These are phyloP conservation scores for Pseudopyrenochaeta lycopersici DNA, from an alignment of 2,329 filamentous ascomycete species.

Conservation along the genomic window DNA sequence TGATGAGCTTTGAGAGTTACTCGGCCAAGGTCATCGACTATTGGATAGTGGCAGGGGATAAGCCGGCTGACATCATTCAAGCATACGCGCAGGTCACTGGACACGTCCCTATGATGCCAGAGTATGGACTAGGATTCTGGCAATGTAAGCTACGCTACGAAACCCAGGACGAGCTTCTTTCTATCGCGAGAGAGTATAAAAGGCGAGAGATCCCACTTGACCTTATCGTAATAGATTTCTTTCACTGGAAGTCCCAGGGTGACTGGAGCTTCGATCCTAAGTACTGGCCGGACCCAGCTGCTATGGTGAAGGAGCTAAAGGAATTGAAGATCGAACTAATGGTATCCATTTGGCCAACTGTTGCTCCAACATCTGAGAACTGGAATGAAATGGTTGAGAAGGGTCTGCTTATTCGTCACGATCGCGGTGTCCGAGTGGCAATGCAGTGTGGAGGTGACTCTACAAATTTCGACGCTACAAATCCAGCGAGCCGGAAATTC, in stretches of 20 bases:
- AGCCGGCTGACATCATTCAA: constrained; percentile 63
- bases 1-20: constrained; percentile 67
- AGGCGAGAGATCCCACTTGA: constrained; percentile 65
- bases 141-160: constrained; percentile 72
- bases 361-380: constrained; percentile 66
- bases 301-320: constrained; percentile 69
- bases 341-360: constrained; percentile 74
- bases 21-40: constrained; percentile 68
- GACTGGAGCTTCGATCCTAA: constrained; percentile 72
- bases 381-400: constrained; percentile 68
- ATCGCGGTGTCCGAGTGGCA: constrained; percentile 65
- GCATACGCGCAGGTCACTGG: constrained; percentile 66
- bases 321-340: constrained; percentile 69
- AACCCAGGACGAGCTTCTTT: constrained; percentile 69
- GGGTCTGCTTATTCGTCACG: constrained; percentile 67
- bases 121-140: constrained; percentile 73
- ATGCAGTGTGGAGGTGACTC: constrained; percentile 68
- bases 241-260: constrained; percentile 72
- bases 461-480: constrained; percentile 70
- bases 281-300: constrained; percentile 72
- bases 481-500: constrained; percentile 64
- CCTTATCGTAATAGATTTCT: constrained; percentile 71
- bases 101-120: constrained; percentile 71
- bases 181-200: constrained; percentile 67
- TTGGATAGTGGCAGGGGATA: constrained; percentile 68